Evolutionary conservation across 73 alveolate species (phyloP).

Genomic region (Loxodes magnus): DNA sequence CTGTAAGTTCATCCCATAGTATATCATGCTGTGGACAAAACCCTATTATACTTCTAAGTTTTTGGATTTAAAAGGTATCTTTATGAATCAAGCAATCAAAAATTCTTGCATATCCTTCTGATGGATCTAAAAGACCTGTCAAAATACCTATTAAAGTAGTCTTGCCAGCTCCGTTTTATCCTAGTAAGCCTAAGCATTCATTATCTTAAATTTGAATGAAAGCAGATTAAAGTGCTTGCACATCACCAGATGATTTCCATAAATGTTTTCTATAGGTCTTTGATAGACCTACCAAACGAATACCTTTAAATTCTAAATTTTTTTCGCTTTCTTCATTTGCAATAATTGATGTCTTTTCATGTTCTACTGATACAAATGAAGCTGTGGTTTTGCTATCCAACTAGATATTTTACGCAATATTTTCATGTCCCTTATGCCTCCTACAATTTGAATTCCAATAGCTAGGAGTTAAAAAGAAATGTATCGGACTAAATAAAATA

Average conservation of each 20-base stretch:
- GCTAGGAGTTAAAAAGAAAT: constrained; percentile 17
- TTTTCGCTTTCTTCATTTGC: constrained; percentile 11
- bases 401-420: neutral
- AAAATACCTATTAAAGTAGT: constrained; percentile 58
- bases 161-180: constrained; percentile 90
- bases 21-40: constrained; percentile 77
- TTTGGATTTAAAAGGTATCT: constrained; percentile 54
- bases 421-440: constrained; percentile 1
- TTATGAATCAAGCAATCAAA: constrained; percentile 47
- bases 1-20: constrained; percentile 72
- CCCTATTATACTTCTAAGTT: constrained; percentile 60
- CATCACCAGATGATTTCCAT: constrained; percentile 19
- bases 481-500: constrained; percentile 18
- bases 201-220: constrained; percentile 24
- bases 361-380: constrained; percentile 12
- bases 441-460: constrained; percentile 19
- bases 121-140: constrained; percentile 55
- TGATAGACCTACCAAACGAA: constrained; percentile 24
- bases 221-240: constrained; percentile 27
- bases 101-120: constrained; percentile 56
- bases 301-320: constrained; percentile 18
- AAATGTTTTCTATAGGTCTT: constrained; percentile 28
- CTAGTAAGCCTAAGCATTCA: constrained; percentile 55
- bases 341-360: constrained; percentile 18
- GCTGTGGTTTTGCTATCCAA: too few species aligned